These are phyloP conservation scores for Cardamine occulta DNA, from an alignment of 345 rosid species.

Conservation along the genomic window DNA sequence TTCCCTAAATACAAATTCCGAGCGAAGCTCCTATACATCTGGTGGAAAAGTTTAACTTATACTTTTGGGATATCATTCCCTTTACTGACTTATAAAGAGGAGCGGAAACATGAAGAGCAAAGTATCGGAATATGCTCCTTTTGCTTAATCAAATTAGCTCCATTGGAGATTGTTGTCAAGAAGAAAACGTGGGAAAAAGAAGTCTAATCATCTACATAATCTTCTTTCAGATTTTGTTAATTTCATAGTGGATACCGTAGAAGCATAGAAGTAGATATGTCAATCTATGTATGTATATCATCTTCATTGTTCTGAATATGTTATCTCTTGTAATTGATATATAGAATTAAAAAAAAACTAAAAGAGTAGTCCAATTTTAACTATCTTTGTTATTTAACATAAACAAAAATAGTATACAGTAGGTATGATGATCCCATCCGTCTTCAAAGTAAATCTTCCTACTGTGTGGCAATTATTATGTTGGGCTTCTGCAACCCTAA, in stretches of 20 bases:
- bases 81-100: slow-evolving; percentile 1
- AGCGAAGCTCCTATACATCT: slow-evolving; percentile 44
- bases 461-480: not conserved
- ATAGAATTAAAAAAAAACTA: not conserved
- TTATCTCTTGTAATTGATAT: slow-evolving; percentile 22
- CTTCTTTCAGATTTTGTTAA: slow-evolving; percentile 1
- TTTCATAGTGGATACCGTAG: not conserved
- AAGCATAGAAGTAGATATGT: slow-evolving; percentile 9
- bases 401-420: too few relatives aligned
- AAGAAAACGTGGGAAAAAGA: slow-evolving; percentile 10
- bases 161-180: slow-evolving; percentile 12
- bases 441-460: not conserved
- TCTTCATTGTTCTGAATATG: slow-evolving; percentile 11
- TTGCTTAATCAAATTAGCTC: slow-evolving; percentile 5
- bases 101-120: not conserved
- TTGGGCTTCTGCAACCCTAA: too few relatives aligned
- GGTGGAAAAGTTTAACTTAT: slow-evolving; percentile 62
- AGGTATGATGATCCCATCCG: too few relatives aligned
- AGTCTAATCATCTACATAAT: slow-evolving; percentile 15
- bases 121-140: not conserved
- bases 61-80: not conserved
- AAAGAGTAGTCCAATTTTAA: slow-evolving; percentile 1
- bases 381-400: not conserved
- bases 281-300: slow-evolving; percentile 20
- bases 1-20: slow-evolving; percentile 36